Evolutionary conservation across 192 early-diverging fungal genomes (phyloP).

Genomic region (Coemansia asiatica): DNA sequence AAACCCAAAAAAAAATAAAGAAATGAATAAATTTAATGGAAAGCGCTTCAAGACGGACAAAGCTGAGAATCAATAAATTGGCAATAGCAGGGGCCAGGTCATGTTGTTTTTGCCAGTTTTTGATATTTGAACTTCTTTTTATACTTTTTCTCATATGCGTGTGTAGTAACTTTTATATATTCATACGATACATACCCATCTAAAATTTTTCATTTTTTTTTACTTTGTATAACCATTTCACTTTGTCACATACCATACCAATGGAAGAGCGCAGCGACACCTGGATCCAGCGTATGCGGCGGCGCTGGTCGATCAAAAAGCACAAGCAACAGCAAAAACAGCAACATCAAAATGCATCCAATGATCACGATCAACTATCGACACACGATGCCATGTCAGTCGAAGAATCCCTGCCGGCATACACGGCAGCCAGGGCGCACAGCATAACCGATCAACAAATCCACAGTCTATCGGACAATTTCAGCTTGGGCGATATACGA

Average conservation of each 20-base stretch:
- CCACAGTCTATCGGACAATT: too few species aligned
- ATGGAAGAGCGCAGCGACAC: conserved; percentile 4
- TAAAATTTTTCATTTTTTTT: too few species aligned
- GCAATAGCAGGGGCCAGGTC: not conserved
- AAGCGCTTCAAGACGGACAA: too few species aligned
- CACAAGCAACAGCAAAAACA: not conserved
- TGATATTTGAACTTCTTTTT: too few species aligned
- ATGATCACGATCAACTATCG: not conserved
- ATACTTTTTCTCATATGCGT: too few species aligned
- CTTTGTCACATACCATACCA: conserved; percentile 1
- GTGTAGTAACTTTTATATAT: too few species aligned
- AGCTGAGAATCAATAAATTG: not conserved
- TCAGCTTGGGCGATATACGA: conserved; percentile 14
- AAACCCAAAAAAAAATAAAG: not conserved
- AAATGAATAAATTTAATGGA: not conserved
- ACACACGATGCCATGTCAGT: not conserved
- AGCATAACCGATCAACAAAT: conserved; percentile 1
- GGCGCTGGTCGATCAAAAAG: conserved; percentile 10
- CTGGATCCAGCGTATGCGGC: conserved; percentile 18
- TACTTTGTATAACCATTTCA: not conserved
- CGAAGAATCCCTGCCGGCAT: conserved; percentile 1
- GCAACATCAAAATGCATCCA: too few species aligned
- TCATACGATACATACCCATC: too few species aligned
- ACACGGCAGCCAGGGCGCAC: not conserved
- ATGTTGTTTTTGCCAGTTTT: too few species aligned